Conservation (phyloP, 257 asterid species). For the Catharanthus roseus region DNA sequence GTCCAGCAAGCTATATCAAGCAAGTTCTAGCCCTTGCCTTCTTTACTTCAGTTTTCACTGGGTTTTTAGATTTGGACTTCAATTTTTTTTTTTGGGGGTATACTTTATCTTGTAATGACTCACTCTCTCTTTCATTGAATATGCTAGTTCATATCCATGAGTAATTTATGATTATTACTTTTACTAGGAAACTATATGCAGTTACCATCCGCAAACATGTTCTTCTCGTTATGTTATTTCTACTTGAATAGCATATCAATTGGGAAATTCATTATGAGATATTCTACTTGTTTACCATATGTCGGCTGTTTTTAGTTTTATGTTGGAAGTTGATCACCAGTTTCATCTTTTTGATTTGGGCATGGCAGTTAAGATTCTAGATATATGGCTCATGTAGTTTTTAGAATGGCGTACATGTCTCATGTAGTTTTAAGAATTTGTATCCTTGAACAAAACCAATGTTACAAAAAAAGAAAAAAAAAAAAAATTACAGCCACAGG, state of each 20-base stretch:
- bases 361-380: not conserved
- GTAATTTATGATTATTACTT: constrained; percentile 1
- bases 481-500: too few species aligned
- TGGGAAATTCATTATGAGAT: not conserved
- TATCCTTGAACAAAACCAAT: not conserved
- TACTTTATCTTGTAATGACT: not conserved
- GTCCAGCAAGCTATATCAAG: constrained; percentile 99
- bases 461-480: not conserved
- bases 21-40: constrained; percentile 39
- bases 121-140: not conserved
- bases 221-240: not conserved
- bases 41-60: not conserved
- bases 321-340: not conserved
- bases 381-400: not conserved
- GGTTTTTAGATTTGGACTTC: not conserved
- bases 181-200: not conserved
- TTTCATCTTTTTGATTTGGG: not conserved
- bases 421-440: not conserved
- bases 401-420: not conserved
- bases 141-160: not conserved
- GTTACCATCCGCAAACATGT: not conserved
- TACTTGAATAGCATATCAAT: not conserved
- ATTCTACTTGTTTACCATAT: not conserved
- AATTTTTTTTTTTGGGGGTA: too few species aligned
- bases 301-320: not conserved